A percentile compares a stretch with the other conserved stretches of the same genome.
Evolutionary conservation across 2,329 filamentous ascomycete species (phyloP).

Genomic region (Penicillium expansum): DNA sequence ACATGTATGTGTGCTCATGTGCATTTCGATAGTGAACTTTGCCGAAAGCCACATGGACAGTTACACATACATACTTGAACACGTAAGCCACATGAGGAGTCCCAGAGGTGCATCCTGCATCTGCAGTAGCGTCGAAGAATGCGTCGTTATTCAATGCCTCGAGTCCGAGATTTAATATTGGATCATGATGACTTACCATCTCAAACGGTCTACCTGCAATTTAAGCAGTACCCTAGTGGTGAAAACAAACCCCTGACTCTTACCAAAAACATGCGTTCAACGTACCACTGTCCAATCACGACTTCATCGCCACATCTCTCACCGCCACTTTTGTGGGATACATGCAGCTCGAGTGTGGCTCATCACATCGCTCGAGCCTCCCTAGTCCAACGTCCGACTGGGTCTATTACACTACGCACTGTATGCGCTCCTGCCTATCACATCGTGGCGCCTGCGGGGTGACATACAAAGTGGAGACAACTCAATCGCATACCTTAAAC

Average conservation of each 20-base stretch:
- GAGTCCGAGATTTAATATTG: not conserved
- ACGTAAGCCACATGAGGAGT: not conserved
- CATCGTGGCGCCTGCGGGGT: not conserved
- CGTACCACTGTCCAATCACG: not conserved
- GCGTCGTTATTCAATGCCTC: not conserved
- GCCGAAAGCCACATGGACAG: not conserved
- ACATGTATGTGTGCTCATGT: not conserved
- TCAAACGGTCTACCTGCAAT: not conserved
- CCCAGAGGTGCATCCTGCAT: not conserved
- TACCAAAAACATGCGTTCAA: not conserved
- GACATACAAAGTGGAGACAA: not conserved
- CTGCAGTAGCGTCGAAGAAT: not conserved
- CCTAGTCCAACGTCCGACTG: too few species aligned
- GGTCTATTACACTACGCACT: not conserved
- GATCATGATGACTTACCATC: not conserved
- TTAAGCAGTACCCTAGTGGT: not conserved
- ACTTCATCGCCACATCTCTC: not conserved
- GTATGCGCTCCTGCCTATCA: not conserved
- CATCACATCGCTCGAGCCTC: not conserved
- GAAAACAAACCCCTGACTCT: not conserved
- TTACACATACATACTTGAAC: not conserved
- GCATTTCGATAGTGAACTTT: not conserved
- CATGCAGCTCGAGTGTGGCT: not conserved
- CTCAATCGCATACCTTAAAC: not conserved
- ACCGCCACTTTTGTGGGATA: not conserved